Percentiles rank a stretch among this genome's conserved stretches.
Conservation (phyloP, 2,329 filamentous ascomycete genomes). For the Fusarium goolgardi region DNA sequence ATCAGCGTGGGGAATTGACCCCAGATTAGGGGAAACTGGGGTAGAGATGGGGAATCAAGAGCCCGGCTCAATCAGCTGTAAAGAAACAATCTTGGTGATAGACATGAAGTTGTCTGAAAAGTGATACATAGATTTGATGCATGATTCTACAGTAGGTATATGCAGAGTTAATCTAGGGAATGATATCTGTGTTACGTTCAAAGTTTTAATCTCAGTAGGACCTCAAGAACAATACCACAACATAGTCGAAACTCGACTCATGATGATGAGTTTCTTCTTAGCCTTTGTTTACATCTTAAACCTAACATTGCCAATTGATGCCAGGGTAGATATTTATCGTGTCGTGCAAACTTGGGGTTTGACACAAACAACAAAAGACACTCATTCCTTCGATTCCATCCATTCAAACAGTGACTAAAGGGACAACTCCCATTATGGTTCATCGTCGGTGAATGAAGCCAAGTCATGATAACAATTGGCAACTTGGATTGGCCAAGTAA, state of each 20-base stretch:
- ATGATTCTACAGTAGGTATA: not conserved
- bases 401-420: not conserved
- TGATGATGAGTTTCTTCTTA: not conserved
- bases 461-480: constrained; percentile 11
- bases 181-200: not conserved
- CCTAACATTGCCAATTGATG: not conserved
- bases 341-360: not conserved
- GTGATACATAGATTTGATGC: not conserved
- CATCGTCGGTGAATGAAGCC: constrained; percentile 12
- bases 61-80: not conserved
- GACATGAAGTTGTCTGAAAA: not conserved
- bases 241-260: not conserved
- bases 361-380: not conserved
- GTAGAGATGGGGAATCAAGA: constrained; percentile 32
- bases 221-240: not conserved
- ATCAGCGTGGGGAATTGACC: constrained; percentile 34
- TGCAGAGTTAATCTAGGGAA: not conserved
- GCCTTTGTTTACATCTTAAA: not conserved
- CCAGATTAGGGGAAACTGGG: constrained; percentile 45
- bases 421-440: not conserved
- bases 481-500: constrained; percentile 21
- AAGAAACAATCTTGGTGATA: not conserved
- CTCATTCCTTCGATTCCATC: not conserved
- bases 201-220: not conserved
- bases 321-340: not conserved